A percentile compares a stretch with the other conserved stretches of the same genome.
phyloP scores from a whole-genome alignment of 2,329 filamentous ascomycete species.

The Calonectria hawksworthii region DNA sequence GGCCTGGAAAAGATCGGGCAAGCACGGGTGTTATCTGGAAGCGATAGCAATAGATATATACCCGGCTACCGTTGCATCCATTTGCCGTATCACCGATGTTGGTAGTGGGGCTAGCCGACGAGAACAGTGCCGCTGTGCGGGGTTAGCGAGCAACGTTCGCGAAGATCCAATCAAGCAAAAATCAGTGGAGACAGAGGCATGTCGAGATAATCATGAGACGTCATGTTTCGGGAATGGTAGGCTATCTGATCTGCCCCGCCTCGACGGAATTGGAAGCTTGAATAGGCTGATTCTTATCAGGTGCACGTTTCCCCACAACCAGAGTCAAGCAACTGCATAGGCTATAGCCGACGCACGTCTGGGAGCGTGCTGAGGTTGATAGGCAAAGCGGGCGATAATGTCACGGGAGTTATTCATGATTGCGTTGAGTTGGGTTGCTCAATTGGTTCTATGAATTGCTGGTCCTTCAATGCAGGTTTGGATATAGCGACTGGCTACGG shows the following conservation, averaged over 20 bases:
- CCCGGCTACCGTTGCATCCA: background rate
- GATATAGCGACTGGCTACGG: background rate
- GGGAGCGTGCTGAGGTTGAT: background rate
- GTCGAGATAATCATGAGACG: background rate
- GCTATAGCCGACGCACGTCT: too few relatives aligned
- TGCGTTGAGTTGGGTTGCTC: background rate
- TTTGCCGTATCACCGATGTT: background rate
- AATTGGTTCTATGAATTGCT: background rate
- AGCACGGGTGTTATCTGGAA: background rate
- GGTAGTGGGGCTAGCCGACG: background rate
- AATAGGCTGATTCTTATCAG: conserved; percentile 9
- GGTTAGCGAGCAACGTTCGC: background rate
- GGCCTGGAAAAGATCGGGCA: background rate
- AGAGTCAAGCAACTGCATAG: background rate
- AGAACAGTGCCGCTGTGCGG: background rate
- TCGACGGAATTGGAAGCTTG: background rate
- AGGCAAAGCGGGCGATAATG: background rate
- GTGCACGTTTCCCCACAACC: background rate
- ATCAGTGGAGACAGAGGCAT: background rate
- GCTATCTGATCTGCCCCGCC: background rate
- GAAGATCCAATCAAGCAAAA: background rate
- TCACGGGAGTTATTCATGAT: background rate
- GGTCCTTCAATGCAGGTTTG: background rate
- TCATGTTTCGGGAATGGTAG: background rate
- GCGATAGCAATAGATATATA: background rate